Percentiles rank a stretch among this genome's conserved stretches.
phyloP scores from a whole-genome alignment of 2,329 filamentous ascomycete genomes.

The Colletotrichum abscissum region DNA sequence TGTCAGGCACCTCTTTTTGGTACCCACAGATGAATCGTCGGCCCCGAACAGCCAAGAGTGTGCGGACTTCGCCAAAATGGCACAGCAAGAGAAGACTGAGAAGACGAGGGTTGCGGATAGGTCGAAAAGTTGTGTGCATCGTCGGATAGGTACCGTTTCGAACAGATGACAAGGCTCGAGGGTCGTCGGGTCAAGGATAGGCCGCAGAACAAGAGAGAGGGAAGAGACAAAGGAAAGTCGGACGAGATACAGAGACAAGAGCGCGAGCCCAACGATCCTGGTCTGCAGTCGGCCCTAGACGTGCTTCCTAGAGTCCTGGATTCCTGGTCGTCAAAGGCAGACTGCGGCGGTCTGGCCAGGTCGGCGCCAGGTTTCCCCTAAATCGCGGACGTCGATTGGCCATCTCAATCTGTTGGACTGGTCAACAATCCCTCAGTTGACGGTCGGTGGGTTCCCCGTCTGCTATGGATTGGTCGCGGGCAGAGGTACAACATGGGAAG shows the following conservation, averaged over 20 bases:
- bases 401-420: neutral
- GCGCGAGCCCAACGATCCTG: neutral
- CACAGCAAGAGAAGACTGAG: too few species aligned
- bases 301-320: neutral
- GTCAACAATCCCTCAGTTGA: neutral
- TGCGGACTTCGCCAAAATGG: too few species aligned
- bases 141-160: neutral
- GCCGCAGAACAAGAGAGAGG: neutral
- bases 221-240: neutral
- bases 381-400: neutral
- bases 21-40: neutral
- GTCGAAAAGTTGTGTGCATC: neutral
- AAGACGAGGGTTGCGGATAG: too few species aligned
- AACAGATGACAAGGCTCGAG: neutral
- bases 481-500: neutral
- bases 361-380: conserved; percentile 8
- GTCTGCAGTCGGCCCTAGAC: neutral
- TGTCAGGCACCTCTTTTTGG: too few species aligned
- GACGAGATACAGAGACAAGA: neutral
- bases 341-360: conserved; percentile 13
- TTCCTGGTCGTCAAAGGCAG: neutral
- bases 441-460: neutral
- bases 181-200: neutral
- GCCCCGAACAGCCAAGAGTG: too few species aligned
- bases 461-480: neutral